Percentiles rank a stretch among this genome's conserved stretches.
These are phyloP conservation scores for Citrullus mucosospermus DNA, from an alignment of 306 rosid species.

Conservation along the genomic window DNA sequence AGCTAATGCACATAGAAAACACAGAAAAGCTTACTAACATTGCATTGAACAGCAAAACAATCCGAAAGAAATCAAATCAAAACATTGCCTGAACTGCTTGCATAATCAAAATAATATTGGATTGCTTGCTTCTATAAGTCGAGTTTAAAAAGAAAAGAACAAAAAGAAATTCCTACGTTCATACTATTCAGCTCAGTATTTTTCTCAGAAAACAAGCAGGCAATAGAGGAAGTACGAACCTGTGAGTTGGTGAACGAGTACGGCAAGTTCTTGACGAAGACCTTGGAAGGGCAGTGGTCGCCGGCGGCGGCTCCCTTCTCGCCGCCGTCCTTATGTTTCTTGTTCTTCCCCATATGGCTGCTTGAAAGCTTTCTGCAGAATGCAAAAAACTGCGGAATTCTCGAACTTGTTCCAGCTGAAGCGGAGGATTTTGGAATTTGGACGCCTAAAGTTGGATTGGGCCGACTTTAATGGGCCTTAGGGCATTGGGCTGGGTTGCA, in stretches of 20 bases:
- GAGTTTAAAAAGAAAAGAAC: background rate
- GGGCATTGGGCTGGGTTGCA: background rate
- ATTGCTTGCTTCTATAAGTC: background rate
- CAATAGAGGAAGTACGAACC: constrained; percentile 24
- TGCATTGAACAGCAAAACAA: background rate
- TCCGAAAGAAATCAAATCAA: background rate
- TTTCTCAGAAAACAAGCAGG: constrained; percentile 11
- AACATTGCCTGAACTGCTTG: background rate
- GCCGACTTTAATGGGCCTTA: background rate
- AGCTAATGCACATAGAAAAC: constrained; percentile 25
- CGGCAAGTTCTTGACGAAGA: constrained; percentile 68
- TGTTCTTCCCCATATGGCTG: constrained; percentile 53
- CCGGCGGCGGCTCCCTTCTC: constrained; percentile 15
- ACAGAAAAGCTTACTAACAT: background rate
- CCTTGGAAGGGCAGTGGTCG: constrained; percentile 34
- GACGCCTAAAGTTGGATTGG: background rate
- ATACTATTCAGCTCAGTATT: background rate
- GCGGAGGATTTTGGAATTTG: background rate
- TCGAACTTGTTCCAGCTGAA: background rate
- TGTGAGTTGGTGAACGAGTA: constrained; percentile 61
- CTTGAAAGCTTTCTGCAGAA: background rate
- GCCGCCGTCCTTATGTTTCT: constrained; percentile 32
- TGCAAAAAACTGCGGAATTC: background rate
- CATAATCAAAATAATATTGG: background rate
- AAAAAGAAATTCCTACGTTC: background rate